Conservation (phyloP, 345 rosid species). For the Trapa bicornis region DNA sequence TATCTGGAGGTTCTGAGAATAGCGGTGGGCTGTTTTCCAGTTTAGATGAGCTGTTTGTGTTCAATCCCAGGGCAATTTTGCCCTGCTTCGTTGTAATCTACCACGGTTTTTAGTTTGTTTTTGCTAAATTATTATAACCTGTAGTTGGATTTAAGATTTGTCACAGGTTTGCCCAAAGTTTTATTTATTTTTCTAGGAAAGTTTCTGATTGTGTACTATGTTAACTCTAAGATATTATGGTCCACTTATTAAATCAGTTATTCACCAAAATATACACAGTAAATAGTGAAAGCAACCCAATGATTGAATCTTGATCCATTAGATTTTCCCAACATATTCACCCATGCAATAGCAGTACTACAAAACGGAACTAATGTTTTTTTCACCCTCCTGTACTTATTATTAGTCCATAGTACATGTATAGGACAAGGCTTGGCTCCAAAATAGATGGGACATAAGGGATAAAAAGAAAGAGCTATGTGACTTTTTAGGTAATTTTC, state of each 20-base stretch:
- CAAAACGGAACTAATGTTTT: background rate
- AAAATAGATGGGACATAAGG: background rate
- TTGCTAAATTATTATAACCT: background rate
- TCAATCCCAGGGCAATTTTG: conserved; percentile 49
- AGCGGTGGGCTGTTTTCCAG: conserved; percentile 35
- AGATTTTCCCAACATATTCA: background rate
- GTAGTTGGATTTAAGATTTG: background rate
- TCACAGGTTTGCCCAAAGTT: background rate
- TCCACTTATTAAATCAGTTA: background rate
- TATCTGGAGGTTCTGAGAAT: conserved; percentile 22
- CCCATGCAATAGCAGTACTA: background rate
- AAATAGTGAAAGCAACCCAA: background rate
- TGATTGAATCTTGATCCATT: background rate
- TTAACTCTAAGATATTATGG: background rate
- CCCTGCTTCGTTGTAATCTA: conserved; percentile 80
- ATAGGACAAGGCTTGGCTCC: background rate
- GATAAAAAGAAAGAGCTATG: background rate
- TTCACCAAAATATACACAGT: background rate
- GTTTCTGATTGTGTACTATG: background rate
- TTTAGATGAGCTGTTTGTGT: conserved; percentile 53
- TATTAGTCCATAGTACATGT: background rate
- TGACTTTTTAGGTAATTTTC: background rate
- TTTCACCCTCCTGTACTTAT: background rate
- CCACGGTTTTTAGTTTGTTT: conserved; percentile 23
- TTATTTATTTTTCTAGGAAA: background rate